phyloP scores from a whole-genome alignment of 441 rosid genomes.

The Arabidopsis lyrata region DNA sequence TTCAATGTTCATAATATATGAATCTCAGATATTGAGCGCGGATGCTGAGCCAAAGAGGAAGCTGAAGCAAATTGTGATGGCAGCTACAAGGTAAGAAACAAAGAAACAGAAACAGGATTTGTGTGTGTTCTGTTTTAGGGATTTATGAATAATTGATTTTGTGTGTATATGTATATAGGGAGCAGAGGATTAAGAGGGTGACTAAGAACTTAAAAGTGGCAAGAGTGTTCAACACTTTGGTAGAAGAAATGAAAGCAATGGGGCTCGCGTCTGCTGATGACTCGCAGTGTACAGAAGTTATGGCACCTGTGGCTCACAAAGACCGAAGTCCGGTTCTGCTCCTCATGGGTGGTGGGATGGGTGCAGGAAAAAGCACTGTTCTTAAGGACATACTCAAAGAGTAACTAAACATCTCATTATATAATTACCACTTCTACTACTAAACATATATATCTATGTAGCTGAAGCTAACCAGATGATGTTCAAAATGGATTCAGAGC shows the following conservation, averaged over 20 bases:
- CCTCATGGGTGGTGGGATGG: slow-evolving; percentile 98
- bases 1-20: background rate
- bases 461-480: background rate
- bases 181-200: slow-evolving; percentile 85
- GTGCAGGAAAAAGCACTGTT: slow-evolving; percentile 98
- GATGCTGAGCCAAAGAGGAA: slow-evolving; percentile 86
- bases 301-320: slow-evolving; percentile 94
- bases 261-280: slow-evolving; percentile 75
- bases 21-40: slow-evolving; percentile 70
- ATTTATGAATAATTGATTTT: slow-evolving; percentile 12
- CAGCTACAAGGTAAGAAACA: slow-evolving; percentile 77
- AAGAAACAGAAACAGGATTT: background rate
- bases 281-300: slow-evolving; percentile 87
- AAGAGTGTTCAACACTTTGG: slow-evolving; percentile 81
- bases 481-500: slow-evolving; percentile 54
- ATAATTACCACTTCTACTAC: background rate
- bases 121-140: slow-evolving; percentile 1
- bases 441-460: background rate
- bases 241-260: slow-evolving; percentile 97
- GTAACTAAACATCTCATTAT: slow-evolving; percentile 47
- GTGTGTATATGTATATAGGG: slow-evolving; percentile 49
- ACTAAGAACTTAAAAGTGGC: slow-evolving; percentile 91
- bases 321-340: slow-evolving; percentile 93
- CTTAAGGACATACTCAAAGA: slow-evolving; percentile 94
- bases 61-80: slow-evolving; percentile 90